These are phyloP conservation scores for Monilinia vaccinii-corymbosi DNA, from an alignment of 2,329 filamentous ascomycete genomes.

Conservation along the genomic window DNA sequence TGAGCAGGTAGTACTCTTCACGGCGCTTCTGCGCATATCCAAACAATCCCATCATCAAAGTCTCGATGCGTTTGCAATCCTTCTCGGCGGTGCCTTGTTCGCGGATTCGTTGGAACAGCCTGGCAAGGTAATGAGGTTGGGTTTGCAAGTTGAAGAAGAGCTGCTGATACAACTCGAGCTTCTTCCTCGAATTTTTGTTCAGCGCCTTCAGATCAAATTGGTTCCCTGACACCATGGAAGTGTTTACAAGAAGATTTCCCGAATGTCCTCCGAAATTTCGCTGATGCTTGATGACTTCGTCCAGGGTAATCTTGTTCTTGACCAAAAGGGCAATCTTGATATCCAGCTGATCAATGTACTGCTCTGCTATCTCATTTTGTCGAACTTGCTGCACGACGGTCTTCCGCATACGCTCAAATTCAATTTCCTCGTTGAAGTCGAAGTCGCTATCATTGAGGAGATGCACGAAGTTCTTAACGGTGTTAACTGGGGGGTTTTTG, in stretches of 20 bases:
- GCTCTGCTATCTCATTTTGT: conserved; percentile 93
- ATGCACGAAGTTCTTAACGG: conserved; percentile 97
- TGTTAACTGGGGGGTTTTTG: conserved; percentile 93
- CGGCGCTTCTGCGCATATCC: conserved; percentile 94
- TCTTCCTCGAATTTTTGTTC: conserved; percentile 92
- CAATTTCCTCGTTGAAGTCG: conserved; percentile 97
- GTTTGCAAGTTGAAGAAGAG: conserved; percentile 97
- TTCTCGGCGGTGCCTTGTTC: conserved; percentile 82
- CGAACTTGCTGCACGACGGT: conserved; percentile 95
- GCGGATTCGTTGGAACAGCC: conserved; percentile 75
- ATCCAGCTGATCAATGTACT: conserved; percentile 96
- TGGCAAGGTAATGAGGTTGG: conserved; percentile 86
- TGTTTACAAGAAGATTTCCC: conserved; percentile 75
- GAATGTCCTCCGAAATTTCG: conserved; percentile 90
- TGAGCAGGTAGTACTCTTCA: conserved; percentile 94
- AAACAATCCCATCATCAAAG: conserved; percentile 91
- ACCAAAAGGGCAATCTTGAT: conserved; percentile 98
- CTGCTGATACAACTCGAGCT: conserved; percentile 94
- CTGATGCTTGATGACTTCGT: conserved; percentile 95
- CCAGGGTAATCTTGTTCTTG: conserved; percentile 98
- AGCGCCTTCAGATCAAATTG: conserved; percentile 94
- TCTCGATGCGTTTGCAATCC: conserved; percentile 85
- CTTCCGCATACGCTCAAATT: conserved; percentile 90
- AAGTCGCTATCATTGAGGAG: conserved; percentile 97
- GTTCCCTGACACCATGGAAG: conserved; percentile 79